These are phyloP conservation scores for Notholithocarpus densiflorus DNA, from an alignment of 306 rosid species.

Conservation along the genomic window DNA sequence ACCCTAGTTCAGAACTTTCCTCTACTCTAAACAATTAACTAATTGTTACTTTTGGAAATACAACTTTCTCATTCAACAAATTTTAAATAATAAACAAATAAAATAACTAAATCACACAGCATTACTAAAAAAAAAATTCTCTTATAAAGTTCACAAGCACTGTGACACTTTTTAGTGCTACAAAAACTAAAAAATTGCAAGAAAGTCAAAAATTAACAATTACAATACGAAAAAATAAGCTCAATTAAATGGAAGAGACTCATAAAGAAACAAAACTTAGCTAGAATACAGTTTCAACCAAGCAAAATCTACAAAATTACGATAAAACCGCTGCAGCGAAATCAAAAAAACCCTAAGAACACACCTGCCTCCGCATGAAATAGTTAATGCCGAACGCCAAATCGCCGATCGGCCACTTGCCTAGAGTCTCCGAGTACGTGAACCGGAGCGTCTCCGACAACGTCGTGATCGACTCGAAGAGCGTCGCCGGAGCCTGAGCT, in stretches of 20 bases:
- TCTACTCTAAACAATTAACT: no score
- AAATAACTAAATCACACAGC: not conserved
- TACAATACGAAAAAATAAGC: no score
- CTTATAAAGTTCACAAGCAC: no score
- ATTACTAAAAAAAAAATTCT: no score
- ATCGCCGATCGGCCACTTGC: conserved; percentile 98
- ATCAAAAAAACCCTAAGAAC: not conserved
- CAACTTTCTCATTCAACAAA: not conserved
- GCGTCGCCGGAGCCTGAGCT: conserved; percentile 93
- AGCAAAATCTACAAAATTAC: not conserved
- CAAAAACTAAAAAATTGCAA: no score
- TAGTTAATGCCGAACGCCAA: conserved; percentile 96
- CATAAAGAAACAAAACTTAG: no score
- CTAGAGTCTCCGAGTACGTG: conserved; percentile 84
- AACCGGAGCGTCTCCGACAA: conserved; percentile 85
- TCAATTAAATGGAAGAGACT: no score
- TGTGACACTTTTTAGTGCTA: no score
- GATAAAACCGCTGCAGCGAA: not conserved
- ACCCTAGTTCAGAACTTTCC: no score
- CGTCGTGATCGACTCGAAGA: conserved; percentile 73
- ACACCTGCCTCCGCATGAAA: conserved; percentile 88
- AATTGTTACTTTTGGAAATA: no score
- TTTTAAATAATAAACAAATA: not conserved
- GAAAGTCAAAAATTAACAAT: no score
- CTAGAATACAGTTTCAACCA: not conserved